Conservation (phyloP, 768 basidiomycete genomes). For the Sporobolomyces pararoseus region DNA sequence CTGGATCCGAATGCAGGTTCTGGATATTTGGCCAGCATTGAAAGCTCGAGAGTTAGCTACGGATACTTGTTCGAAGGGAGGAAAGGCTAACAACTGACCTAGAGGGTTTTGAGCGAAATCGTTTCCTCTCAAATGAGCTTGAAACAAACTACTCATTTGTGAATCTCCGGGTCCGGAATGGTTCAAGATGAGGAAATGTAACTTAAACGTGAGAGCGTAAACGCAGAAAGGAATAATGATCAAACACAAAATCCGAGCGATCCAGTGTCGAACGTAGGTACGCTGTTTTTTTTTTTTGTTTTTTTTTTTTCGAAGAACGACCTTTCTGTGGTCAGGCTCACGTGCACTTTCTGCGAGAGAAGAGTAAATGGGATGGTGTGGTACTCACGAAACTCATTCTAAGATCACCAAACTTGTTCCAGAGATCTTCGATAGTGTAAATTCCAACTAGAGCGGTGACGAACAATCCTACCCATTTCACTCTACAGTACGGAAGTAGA, state of each 20-base stretch:
- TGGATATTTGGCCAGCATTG: slow-evolving; percentile 43
- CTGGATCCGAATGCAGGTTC: slow-evolving; percentile 88
- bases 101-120: slow-evolving; percentile 88
- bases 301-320: no score
- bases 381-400: slow-evolving; percentile 71
- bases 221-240: slow-evolving; percentile 86
- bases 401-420: slow-evolving; percentile 96
- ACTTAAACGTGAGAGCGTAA: slow-evolving; percentile 90
- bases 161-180: slow-evolving; percentile 94
- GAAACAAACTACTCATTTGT: slow-evolving; percentile 98
- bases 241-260: slow-evolving; percentile 73
- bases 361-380: neutral
- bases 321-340: no score
- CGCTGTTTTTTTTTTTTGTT: no score
- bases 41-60: neutral
- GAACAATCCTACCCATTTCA: slow-evolving; percentile 95
- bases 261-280: slow-evolving; percentile 86
- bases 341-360: neutral
- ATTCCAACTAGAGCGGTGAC: slow-evolving; percentile 89
- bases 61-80: no score
- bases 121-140: slow-evolving; percentile 90
- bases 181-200: slow-evolving; percentile 90
- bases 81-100: slow-evolving; percentile 58
- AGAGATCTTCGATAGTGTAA: slow-evolving; percentile 95
- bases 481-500: slow-evolving; percentile 53